A percentile compares a stretch with the other conserved stretches of the same genome.
Evolutionary conservation across 148 eudicot species (phyloP).

Genomic region (Spergularia marina): DNA sequence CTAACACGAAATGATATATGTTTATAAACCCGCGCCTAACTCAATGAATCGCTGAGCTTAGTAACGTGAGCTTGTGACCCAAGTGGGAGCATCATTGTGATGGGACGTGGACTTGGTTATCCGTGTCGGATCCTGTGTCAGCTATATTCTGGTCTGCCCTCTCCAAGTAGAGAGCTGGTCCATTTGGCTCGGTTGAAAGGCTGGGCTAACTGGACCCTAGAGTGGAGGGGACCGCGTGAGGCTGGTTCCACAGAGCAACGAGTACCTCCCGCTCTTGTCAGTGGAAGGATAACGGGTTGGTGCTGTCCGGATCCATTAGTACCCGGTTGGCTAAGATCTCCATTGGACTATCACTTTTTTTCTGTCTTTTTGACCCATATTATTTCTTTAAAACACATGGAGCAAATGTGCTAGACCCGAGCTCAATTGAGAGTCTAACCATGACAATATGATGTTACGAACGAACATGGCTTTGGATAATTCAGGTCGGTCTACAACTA

Average conservation of each 20-base stretch:
- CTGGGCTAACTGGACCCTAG: neutral
- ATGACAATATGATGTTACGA: too few species aligned
- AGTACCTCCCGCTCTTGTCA: constrained; percentile 13
- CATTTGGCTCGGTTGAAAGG: neutral
- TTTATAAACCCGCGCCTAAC: neutral
- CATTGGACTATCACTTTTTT: neutral
- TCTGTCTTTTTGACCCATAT: too few species aligned
- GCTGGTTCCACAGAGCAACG: constrained; percentile 16
- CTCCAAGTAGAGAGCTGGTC: neutral
- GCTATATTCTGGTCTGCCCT: neutral
- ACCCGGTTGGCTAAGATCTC: neutral
- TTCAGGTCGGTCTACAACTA: too few species aligned
- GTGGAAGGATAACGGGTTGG: constrained; percentile 13
- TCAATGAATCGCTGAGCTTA: neutral
- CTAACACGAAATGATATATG: neutral
- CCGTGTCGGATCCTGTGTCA: neutral
- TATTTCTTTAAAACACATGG: too few species aligned
- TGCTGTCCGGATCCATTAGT: constrained; percentile 16
- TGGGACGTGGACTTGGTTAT: neutral
- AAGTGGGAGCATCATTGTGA: constrained; percentile 10
- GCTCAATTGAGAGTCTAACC: too few species aligned
- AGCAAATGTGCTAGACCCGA: too few species aligned
- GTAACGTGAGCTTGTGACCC: constrained; percentile 19
- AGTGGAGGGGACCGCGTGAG: constrained; percentile 8
- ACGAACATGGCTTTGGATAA: too few species aligned